A percentile compares a stretch with the other conserved stretches of the same genome.
phyloP scores from a whole-genome alignment of 495 filamentous ascomycete species.

The Chaetomium cochliodes region DNA sequence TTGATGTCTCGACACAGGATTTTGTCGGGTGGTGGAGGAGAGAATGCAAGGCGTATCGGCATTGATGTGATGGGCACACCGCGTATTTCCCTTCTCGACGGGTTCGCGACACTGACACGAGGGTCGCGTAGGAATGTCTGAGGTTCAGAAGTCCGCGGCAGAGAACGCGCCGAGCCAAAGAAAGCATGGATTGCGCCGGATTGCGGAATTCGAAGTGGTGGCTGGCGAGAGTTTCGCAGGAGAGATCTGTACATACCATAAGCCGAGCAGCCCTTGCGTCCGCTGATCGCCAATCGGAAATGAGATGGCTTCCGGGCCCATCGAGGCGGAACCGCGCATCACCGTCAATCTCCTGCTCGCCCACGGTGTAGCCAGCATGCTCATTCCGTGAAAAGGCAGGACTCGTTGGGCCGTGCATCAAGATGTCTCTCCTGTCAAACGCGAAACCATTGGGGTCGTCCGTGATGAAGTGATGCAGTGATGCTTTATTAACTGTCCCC shows the following conservation, averaged over 20 bases:
- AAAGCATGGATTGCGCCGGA: conserved; percentile 8
- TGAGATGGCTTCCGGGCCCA: not conserved
- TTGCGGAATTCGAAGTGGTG: conserved; percentile 6
- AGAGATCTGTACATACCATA: not conserved
- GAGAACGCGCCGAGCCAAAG: not conserved
- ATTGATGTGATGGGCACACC: conserved; percentile 24
- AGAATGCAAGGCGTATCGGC: conserved; percentile 50
- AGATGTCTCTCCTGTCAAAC: not conserved
- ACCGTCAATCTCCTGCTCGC: not conserved
- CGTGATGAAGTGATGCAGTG: not conserved
- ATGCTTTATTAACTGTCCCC: not conserved
- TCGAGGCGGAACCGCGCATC: conserved; percentile 10
- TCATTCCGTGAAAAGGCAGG: conserved; percentile 4
- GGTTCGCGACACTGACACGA: conserved; percentile 4
- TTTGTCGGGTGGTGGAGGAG: conserved; percentile 81
- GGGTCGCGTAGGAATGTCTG: conserved; percentile 3
- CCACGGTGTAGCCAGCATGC: not conserved
- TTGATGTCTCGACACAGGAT: conserved; percentile 71
- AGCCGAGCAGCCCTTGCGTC: conserved; percentile 13
- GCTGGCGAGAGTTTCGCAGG: conserved; percentile 9
- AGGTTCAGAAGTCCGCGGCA: not conserved
- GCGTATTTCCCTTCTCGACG: not conserved
- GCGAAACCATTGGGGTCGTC: not conserved
- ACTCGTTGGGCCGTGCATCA: not conserved
- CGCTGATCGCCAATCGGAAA: not conserved